These are phyloP conservation scores for Fusarium buharicum DNA, from an alignment of 2,329 filamentous ascomycete species.

Conservation along the genomic window DNA sequence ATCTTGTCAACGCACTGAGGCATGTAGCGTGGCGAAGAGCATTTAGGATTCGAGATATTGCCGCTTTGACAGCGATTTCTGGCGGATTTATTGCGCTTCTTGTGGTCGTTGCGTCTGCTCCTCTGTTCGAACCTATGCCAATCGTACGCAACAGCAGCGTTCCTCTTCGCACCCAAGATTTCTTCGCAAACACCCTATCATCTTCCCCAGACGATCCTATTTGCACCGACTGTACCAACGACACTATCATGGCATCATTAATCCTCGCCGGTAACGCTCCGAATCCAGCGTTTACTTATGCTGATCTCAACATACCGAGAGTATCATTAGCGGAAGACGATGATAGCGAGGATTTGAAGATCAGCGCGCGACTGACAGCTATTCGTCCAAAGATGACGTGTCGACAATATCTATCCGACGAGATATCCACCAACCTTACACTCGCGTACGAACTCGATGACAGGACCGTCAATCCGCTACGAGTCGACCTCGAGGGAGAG, in stretches of 20 bases:
- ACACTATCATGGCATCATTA: conserved; percentile 49
- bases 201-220: conserved; percentile 40
- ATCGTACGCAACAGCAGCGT: conserved; percentile 40
- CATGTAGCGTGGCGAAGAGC: conserved; percentile 46
- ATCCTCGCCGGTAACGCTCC: conserved; percentile 50
- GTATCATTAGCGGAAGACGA: conserved; percentile 34
- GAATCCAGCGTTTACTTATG: conserved; percentile 52
- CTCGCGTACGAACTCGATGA: conserved; percentile 29
- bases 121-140: conserved; percentile 48
- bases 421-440: conserved; percentile 44
- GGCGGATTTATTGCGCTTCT: conserved; percentile 46
- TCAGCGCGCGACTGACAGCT: conserved; percentile 46
- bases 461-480: conserved; percentile 35
- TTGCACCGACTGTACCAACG: conserved; percentile 43
- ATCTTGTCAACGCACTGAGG: conserved; percentile 48
- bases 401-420: conserved; percentile 30
- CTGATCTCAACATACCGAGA: conserved; percentile 45
- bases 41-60: conserved; percentile 41
- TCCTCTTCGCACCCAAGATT: conserved; percentile 44
- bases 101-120: conserved; percentile 47
- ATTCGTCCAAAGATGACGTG: conserved; percentile 48
- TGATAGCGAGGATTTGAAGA: conserved; percentile 14
- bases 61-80: conserved; percentile 44
- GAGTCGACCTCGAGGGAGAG: conserved; percentile 40
- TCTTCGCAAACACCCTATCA: conserved; percentile 46